Conservation (phyloP, 495 filamentous ascomycete species). For the Neurospora sp. region DNA sequence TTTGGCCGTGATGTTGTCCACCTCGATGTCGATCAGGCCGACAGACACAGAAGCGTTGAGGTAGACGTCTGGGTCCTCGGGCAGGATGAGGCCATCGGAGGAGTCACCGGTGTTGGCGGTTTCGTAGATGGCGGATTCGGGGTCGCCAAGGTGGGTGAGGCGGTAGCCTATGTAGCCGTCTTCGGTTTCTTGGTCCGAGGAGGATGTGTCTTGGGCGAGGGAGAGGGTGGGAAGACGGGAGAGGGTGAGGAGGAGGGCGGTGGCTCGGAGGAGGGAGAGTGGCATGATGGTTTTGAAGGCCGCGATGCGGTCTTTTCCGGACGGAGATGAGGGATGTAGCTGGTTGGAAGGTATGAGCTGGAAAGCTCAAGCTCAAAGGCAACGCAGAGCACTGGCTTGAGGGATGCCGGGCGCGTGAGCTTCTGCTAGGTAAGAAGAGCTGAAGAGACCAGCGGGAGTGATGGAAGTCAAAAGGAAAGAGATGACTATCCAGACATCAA, state of each 20-base stretch:
- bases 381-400: too few species aligned
- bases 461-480: too few species aligned
- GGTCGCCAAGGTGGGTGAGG: slow-evolving; percentile 37
- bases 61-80: slow-evolving; percentile 41
- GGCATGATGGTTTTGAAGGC: slow-evolving; percentile 8
- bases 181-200: slow-evolving; percentile 1
- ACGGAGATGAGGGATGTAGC: too few species aligned
- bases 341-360: too few species aligned
- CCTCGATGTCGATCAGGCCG: slow-evolving; percentile 40
- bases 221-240: slow-evolving; percentile 10
- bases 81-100: slow-evolving; percentile 27
- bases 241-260: slow-evolving; percentile 14
- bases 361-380: too few species aligned
- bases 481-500: too few species aligned
- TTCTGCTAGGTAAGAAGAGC: too few species aligned
- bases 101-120: slow-evolving; percentile 43
- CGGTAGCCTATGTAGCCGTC: slow-evolving; percentile 45
- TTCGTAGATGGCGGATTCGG: slow-evolving; percentile 36
- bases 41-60: slow-evolving; percentile 45
- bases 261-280: slow-evolving; percentile 12
- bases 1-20: slow-evolving; percentile 48
- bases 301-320: background rate
- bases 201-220: background rate
- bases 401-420: too few species aligned
- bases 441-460: too few species aligned